Evolutionary conservation across 208 protist species (phyloP).

Genomic region (Trichomonas vaginalis): DNA sequence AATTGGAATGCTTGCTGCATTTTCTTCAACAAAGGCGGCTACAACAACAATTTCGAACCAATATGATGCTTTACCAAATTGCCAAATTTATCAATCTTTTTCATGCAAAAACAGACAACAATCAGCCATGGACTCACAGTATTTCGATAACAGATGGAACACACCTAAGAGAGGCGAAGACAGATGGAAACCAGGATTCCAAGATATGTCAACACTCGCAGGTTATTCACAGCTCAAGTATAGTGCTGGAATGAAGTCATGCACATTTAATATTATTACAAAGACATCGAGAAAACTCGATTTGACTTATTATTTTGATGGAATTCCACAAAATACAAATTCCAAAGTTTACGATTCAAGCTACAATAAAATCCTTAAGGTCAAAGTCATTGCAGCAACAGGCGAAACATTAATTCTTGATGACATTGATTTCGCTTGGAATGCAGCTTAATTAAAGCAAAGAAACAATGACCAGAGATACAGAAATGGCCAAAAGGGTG

Average conservation of each 20-base stretch:
- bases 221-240: constrained; percentile 24
- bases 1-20: background rate
- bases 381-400: constrained; percentile 23
- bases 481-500: constrained; percentile 47
- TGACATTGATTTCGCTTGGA: constrained; percentile 40
- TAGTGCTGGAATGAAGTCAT: background rate
- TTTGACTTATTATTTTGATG: constrained; percentile 39
- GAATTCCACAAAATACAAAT: background rate
- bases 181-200: constrained; percentile 25
- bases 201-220: constrained; percentile 34
- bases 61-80: background rate
- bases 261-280: background rate
- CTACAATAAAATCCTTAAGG: background rate
- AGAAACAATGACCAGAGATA: constrained; percentile 34
- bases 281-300: background rate
- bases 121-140: background rate
- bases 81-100: background rate
- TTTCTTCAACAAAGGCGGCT: background rate
- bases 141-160: constrained; percentile 8
- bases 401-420: constrained; percentile 31
- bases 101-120: background rate
- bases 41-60: background rate
- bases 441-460: constrained; percentile 13
- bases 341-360: constrained; percentile 4
- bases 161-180: constrained; percentile 20